Evolutionary conservation across 1,139 yeast genomes (phyloP), one percentile per base, ranked within the genome.

Genomic region (Pichia kudriavzevii): DNA sequence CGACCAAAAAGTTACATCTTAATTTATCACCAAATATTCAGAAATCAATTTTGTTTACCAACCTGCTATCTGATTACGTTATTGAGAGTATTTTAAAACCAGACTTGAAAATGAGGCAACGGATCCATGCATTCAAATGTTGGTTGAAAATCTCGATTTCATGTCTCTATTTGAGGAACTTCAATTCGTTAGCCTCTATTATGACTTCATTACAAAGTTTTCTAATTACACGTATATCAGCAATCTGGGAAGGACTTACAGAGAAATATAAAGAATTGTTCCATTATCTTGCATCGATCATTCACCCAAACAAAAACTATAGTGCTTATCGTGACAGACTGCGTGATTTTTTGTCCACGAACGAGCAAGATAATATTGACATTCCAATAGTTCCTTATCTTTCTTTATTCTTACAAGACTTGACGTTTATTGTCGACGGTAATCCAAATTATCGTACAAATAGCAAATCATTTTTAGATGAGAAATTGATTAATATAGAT

Each of bases 91-190:
- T 85, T 22, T 61, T 81, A 32, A 75, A 70, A 39, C 77, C 81
- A 0, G 65, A 65, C 12, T 39, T 62, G 48, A 56, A 58, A 42
- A 50, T 60, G 40, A 66, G 72, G 61, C 63, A 67, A 50, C 64
- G 88, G 43, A 65, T 72, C 28, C 76, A 74, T 46, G 64, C 73
- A 32, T 60, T 87, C 26, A 80, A 80, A 54, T 74, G 77, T 15
- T 88, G 97, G 96, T 64, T 88, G 44, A 83, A 82, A 51, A 69
- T 85, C 29, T 91, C 94, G 0, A 71, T 82, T 39, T 80, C 88
- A n/a, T 78, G 94, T 50, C 66, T 79, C 36, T 81, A 82, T 48
- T 64, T 85, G 50, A 67, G 93, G 41, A 87, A 87, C 55, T 84
- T 79, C 63, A 88, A 88, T 56, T 78, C 94, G 0, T 63, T 85